Base-by-base conservation (phyloP, 2,329 filamentous ascomycete genomes). In the Hypoxylon sp. region DNA sequence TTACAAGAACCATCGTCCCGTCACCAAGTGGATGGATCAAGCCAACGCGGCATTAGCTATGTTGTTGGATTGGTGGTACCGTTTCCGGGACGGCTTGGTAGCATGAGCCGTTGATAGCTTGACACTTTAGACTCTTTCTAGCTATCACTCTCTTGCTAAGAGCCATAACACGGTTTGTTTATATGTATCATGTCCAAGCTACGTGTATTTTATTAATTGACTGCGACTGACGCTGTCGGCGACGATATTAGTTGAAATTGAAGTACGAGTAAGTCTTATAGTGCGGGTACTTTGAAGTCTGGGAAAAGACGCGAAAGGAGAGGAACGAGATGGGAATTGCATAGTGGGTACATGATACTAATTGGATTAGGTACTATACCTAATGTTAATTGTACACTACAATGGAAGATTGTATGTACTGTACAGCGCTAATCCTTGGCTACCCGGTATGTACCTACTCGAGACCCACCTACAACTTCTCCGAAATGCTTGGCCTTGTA, bases 11-110 rank as follows among this genome's bases (percentile, higher is more conserved):
- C 19, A 55, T 9, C 45, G 57, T 61, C 53, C 58, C 58, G 52
- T 66, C 25, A 65, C 68, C 66, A 68, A 60, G 60, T 28, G 60
- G 62, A 68, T 53, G 65, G 68, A 60, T 61, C 59, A 51, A 65
- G 50, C 34, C 38, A 61, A 64, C 51, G 56, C 60, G 68, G 62
- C 56, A 57, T 62, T 63, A 63, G 63, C 60, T 58, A 57, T 57
- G 62, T n/a, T 23, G 34, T 43, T 57, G 43, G 17, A 60, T 55
- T 60, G 46, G 62, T 64, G 45, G 53, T 48, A 67, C 65, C 25
- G 51, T 60, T 65, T 55, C 61, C 61, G 65, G 65, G 61, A 63
- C 61, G 50, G 58, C 48, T 62, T 67, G 63, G 50, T 62, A 43
- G 36, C 52, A 43, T 59, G 59, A 60, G 64, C 57, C 58, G 51